Evolutionary conservation across 352 stramenopile species (phyloP).

Genomic region (Phytophthora citrophthora): DNA sequence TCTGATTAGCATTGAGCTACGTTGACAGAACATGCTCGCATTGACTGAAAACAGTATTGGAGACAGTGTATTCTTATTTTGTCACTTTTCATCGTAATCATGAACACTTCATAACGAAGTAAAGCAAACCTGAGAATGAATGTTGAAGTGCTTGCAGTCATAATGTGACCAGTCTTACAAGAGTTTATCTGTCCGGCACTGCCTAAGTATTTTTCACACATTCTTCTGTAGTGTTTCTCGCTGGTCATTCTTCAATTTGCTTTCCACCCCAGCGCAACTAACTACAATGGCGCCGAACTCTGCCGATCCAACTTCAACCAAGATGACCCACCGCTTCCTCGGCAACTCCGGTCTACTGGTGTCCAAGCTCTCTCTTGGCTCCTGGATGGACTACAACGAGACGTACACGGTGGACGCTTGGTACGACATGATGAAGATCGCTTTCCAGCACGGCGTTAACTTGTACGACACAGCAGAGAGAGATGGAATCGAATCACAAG

Average conservation of each 20-base stretch:
- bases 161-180: too few relatives aligned
- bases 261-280: background rate
- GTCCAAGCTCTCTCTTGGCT: constrained; percentile 7
- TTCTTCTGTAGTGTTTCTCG: too few relatives aligned
- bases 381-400: constrained; percentile 8
- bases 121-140: background rate
- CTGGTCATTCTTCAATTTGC: background rate
- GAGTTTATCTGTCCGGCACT: too few relatives aligned
- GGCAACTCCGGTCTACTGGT: constrained; percentile 5
- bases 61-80: background rate
- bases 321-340: constrained; percentile 7
- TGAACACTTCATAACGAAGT: background rate
- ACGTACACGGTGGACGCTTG: constrained; percentile 8
- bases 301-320: background rate
- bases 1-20: background rate
- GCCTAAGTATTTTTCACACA: too few relatives aligned
- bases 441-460: constrained; percentile 3
- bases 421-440: constrained; percentile 16
- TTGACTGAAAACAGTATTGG: background rate
- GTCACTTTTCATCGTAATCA: background rate
- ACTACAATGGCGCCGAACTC: background rate
- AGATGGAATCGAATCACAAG: too few relatives aligned
- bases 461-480: constrained; percentile 7
- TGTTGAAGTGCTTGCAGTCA: background rate
- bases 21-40: background rate